Conservation (phyloP, 768 basidiomycete genomes). For the Melanogaster broomeanus region DNA sequence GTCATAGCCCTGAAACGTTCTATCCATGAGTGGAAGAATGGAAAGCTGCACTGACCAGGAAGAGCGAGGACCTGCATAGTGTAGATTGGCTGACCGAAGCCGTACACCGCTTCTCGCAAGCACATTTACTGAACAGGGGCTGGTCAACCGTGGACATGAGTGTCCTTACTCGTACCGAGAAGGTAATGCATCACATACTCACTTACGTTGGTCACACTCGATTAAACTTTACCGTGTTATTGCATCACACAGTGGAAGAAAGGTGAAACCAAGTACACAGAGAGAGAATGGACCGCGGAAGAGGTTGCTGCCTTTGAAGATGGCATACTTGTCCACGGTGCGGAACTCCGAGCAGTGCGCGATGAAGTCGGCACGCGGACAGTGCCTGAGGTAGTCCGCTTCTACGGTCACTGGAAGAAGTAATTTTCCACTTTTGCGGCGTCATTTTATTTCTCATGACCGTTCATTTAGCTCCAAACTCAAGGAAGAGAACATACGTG, state of each 20-base stretch:
- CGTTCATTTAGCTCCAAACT: conserved; percentile 53
- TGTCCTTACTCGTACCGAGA: conserved; percentile 54
- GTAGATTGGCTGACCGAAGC: conserved; percentile 87
- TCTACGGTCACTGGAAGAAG: conserved; percentile 89
- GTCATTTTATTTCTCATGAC: conserved; percentile 11
- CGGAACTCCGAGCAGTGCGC: conserved; percentile 76
- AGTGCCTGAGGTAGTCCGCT: conserved; percentile 78
- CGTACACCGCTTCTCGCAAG: conserved; percentile 69
- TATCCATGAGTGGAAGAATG: conserved; percentile 60
- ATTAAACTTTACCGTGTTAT: conserved; percentile 6
- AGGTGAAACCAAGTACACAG: conserved; percentile 61
- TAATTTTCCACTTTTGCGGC: conserved; percentile 29
- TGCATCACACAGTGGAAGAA: conserved; percentile 65
- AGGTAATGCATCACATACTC: conserved; percentile 47
- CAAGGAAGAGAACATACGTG: conserved; percentile 63
- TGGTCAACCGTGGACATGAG: conserved; percentile 68
- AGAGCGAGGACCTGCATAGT: conserved; percentile 50
- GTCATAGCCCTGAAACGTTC: conserved; percentile 3
- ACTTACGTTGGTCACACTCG: conserved; percentile 10
- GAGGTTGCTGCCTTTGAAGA: conserved; percentile 79
- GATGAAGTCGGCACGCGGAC: conserved; percentile 72
- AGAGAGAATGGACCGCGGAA: conserved; percentile 69
- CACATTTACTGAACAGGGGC: conserved; percentile 56
- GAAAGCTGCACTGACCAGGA: conserved; percentile 56
- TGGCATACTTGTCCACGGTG: conserved; percentile 68